Conservation (phyloP, 140 eudicot genomes). For the Artemisia princeps region DNA sequence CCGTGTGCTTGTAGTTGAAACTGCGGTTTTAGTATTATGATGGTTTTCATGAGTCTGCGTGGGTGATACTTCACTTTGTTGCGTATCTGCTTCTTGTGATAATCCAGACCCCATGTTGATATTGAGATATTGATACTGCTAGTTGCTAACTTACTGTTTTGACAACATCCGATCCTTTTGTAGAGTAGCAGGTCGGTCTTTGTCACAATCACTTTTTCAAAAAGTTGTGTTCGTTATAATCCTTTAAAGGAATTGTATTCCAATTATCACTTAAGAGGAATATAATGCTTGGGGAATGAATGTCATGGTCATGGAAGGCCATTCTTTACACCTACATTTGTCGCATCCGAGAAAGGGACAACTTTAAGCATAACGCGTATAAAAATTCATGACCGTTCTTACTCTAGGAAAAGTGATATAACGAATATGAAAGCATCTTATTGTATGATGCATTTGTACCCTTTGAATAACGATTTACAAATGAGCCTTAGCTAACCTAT, state of each 20-base stretch:
- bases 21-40: slow-evolving; percentile 7
- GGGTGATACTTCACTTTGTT: slow-evolving; percentile 18
- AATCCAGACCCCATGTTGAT: slow-evolving; percentile 30
- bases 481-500: too few species aligned
- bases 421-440: too few species aligned
- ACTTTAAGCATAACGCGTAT: too few species aligned
- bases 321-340: neutral
- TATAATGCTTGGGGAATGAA: slow-evolving; percentile 21
- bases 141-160: neutral
- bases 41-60: slow-evolving; percentile 12
- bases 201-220: slow-evolving; percentile 23
- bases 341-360: too few species aligned
- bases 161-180: slow-evolving; percentile 16
- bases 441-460: too few species aligned
- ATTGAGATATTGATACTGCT: neutral
- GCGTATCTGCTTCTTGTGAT: slow-evolving; percentile 32
- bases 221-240: slow-evolving; percentile 13
- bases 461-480: too few species aligned
- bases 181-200: slow-evolving; percentile 16
- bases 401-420: too few species aligned
- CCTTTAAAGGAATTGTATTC: slow-evolving; percentile 22
- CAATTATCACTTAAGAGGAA: slow-evolving; percentile 18
- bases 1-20: slow-evolving; percentile 17
- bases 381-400: too few species aligned
- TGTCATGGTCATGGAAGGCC: slow-evolving; percentile 14